Evolutionary conservation across 129 eudicot genomes (phyloP), one percentile per base, ranked within the genome.

Genomic region (Daucus carota): DNA sequence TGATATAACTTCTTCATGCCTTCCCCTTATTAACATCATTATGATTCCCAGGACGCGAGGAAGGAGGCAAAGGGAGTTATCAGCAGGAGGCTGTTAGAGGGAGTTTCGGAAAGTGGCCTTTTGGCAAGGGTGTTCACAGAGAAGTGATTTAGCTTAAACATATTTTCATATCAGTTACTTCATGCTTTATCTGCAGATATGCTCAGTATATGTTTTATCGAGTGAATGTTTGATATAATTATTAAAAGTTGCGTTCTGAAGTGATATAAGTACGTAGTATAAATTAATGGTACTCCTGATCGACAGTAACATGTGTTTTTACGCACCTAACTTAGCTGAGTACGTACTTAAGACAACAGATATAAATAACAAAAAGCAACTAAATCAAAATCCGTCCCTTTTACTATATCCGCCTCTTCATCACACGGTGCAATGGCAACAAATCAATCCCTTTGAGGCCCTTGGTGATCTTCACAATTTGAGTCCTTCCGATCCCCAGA

Each of bases 51-150:
- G 98, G 97, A 83, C 72, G 89, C 14, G 31, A 24, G 54, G 97
- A 90, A 60, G 84, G 97, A 81, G 89, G 97, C 65, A 86, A 89
- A 76, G 89, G 97, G 45, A 79, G 81, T 66, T 83, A 82, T 45
- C 86, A 18, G 50, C 78, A 73, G 8, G 88, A 83, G 31, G 65
- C 65, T 32, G 67, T 78, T 1, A 83, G 86, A 85, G 90, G 96
- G 54, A 87, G 90, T n/a, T 80, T 77, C 73, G 88, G 87, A 40
- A 81, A 83, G 33, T 83, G 89, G 38, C 52, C 74, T 71, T 74
- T 38, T 16, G 81, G 88, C 75, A 86, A 86, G 52, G 93, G 90
- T 31, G 80, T 34, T 59, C 85, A 87, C 43, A 40, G 43, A 40
- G 43, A 40, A 40, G 43, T 40, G 43, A 40, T 40, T 40, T 40